Evolutionary conservation across 257 asterid species (phyloP), one percentile per base, ranked within the genome.

Genomic region (Capsicum baccatum): DNA sequence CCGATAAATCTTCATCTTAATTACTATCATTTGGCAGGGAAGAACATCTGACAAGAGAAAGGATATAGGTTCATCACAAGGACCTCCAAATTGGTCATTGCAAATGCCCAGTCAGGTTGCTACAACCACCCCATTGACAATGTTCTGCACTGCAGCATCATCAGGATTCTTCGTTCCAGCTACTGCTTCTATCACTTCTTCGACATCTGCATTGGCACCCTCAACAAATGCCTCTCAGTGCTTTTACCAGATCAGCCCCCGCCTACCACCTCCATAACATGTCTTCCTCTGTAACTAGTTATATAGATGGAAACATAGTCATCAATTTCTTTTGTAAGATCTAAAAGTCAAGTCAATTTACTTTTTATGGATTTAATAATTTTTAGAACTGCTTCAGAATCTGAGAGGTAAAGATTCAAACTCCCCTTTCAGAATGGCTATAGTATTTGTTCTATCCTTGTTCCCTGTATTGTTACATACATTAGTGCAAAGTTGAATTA

Each of bases 81-180:
- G 88, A 84, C 87, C 85, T 37, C 88, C 86, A 7, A 88, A 88
- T n/a, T 84, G 92, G 94, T 88, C 85, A 39, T 85, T 91, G 91
- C 88, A 89, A 89, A 87, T 86, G 89, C 88, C 89, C 48, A 87
- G 81, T 57, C 88, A 83, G 71, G 83, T 48, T 52, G 73, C 73
- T 16, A 63, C 87, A 5, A 83, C 83, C 79, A 83, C 81, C 82
- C 92, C 92, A 83, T 44, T 84, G 64, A 84, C 92, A 84, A 74
- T 83, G 85, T 81, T 85, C 5, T n/a, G 85, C 88, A 21, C 56
- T 5, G 97, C 98, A 92, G 98, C 98, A 94, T 94, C 98, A 94
- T 94, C 98, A 92, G 98, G 98, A 94, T 94, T 94, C 98, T 84
- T 92, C 86, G 83, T 89, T 79, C 87, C 91, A 78, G 87, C 87